These are phyloP conservation scores for Xylariaceae sp. DNA, from an alignment of 2,329 filamentous ascomycete genomes.

Conservation along the genomic window DNA sequence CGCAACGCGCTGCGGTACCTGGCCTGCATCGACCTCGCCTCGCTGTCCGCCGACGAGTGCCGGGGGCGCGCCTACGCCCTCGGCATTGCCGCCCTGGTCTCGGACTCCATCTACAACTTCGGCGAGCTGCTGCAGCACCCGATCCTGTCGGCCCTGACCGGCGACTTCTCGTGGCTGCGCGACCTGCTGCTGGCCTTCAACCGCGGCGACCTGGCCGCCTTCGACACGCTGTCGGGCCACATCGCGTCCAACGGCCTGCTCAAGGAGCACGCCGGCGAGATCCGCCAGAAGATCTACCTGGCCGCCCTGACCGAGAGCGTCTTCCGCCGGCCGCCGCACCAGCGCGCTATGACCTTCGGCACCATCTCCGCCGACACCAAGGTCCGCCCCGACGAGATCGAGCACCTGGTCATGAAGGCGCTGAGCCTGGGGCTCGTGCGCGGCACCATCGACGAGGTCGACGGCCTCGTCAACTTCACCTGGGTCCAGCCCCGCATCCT, in stretches of 20 bases:
- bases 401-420: slow-evolving; percentile 99
- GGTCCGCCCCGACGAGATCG: slow-evolving; percentile 87
- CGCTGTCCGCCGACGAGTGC: slow-evolving; percentile 74
- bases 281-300: slow-evolving; percentile 98
- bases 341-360: slow-evolving; percentile 89
- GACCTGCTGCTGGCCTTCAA: slow-evolving; percentile 98
- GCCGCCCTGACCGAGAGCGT: slow-evolving; percentile 93
- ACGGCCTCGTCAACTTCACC: slow-evolving; percentile 89
- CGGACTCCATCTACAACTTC: slow-evolving; percentile 98
- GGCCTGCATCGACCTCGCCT: slow-evolving; percentile 85
- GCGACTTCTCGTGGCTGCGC: slow-evolving; percentile 82
- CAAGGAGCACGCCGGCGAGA: slow-evolving; percentile 75
- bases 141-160: slow-evolving; percentile 84
- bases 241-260: slow-evolving; percentile 81
- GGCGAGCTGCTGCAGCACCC: slow-evolving; percentile 97
- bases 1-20: slow-evolving; percentile 97
- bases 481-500: slow-evolving; percentile 99
- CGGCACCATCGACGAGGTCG: slow-evolving; percentile 95
- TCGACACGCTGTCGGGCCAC: slow-evolving; percentile 80
- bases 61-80: slow-evolving; percentile 88
- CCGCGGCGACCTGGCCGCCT: slow-evolving; percentile 85
- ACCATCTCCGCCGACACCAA: slow-evolving; percentile 92
- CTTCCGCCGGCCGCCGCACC: slow-evolving; percentile 92
- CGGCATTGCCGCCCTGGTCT: slow-evolving; percentile 87
- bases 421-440: slow-evolving; percentile 86